phyloP scores from a whole-genome alignment of 1,139 yeast genomes.

The Lodderomyces theae region DNA sequence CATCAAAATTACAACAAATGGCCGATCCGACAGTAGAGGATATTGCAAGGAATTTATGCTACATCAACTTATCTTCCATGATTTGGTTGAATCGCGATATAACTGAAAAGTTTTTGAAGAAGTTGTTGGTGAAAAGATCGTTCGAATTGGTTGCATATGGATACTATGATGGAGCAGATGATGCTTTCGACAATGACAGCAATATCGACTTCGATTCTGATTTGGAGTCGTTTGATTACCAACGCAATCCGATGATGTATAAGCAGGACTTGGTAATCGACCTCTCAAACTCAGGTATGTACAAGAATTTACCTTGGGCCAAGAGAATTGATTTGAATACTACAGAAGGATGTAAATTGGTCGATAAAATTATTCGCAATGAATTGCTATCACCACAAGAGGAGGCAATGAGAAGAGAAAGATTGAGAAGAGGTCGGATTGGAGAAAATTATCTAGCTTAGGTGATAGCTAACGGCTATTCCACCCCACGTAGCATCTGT shows the following conservation, averaged over 20 bases:
- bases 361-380: constrained; percentile 32
- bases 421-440: constrained; percentile 42
- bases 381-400: constrained; percentile 31
- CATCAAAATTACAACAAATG: constrained; percentile 7
- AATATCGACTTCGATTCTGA: constrained; percentile 8
- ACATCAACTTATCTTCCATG: constrained; percentile 43
- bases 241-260: constrained; percentile 11
- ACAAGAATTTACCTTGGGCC: constrained; percentile 57
- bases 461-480: no score
- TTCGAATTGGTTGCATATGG: constrained; percentile 10
- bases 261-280: constrained; percentile 37
- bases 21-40: constrained; percentile 16
- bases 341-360: constrained; percentile 30
- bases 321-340: constrained; percentile 30
- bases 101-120: constrained; percentile 31
- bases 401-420: constrained; percentile 29
- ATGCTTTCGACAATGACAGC: constrained; percentile 8
- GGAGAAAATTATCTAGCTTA: constrained; percentile 42
- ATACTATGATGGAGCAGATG: constrained; percentile 9
- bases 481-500: not conserved
- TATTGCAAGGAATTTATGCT: constrained; percentile 22
- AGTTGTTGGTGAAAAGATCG: constrained; percentile 16
- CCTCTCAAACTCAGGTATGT: constrained; percentile 59
- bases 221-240: constrained; percentile 13
- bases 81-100: constrained; percentile 51